Base-by-base conservation (phyloP, 2,329 filamentous ascomycete species). In the Emergomyces pasteurianus region DNA sequence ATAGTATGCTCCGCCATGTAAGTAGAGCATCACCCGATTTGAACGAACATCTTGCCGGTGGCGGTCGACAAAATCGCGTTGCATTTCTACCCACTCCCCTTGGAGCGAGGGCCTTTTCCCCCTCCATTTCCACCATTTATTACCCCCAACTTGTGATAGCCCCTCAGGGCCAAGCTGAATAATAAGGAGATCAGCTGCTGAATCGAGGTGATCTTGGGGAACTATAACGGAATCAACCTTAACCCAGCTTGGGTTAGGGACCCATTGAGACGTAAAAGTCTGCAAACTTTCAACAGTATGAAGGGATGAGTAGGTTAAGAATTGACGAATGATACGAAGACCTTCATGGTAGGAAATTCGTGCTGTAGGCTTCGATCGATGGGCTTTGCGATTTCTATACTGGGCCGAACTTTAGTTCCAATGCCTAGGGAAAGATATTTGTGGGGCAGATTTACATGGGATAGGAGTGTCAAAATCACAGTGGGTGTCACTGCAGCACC, bases 41-140 rank as follows among this genome's bases (percentile, higher is more conserved):
- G 83, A 82, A 26, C 81, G 80, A 56, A 84, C 82, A 18, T 76
- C 77, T 0, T 77, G 76, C 69, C 82, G 83, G 71, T 86, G 86
- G 61, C 90, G 84, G 70, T 88, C 85, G 63, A 87, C 79, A 69
- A 89, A 87, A 72, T 97, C 88, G 58, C 85, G 81, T 66, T 84
- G 86, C 92, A 96, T 96, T 79, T 97, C 94, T 66, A 99, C 90
- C 92, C 92, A 97, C 72, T 99, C 92, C 0, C 88, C 91, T 68
- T 85, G 85, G 34, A 96, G 77, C 0, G 85, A 80, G 54, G 77
- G 80, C 31, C 84, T 80, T 4, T 83, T 83, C 9, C 73, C 74
- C 58, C 89, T 83, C 91, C 91, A 96, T 75, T 90, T 84, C 92
- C 92, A 91, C 94, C 94, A 91, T 63, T 86, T 83, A 68, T 83